A percentile compares a stretch with the other conserved stretches of the same genome.
Evolutionary conservation across 768 basidiomycete genomes (phyloP).

Genomic region (Punctularia strigosozonata): DNA sequence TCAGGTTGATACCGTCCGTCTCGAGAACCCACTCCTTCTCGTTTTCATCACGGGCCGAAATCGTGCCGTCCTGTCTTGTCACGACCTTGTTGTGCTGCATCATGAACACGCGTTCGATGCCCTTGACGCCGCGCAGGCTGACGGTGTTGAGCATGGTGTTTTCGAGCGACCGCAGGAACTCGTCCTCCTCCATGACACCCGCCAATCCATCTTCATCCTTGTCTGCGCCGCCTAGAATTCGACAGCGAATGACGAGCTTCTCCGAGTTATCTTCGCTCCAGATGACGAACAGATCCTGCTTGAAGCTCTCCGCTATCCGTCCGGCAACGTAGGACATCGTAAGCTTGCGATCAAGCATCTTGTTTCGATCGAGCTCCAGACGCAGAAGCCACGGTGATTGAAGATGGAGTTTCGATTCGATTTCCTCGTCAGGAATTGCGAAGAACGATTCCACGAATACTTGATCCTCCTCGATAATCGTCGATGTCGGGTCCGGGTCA

Average conservation of each 20-base stretch:
- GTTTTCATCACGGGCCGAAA: constrained; percentile 36
- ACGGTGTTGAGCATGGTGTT: constrained; percentile 95
- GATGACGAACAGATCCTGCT: constrained; percentile 93
- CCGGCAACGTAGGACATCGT: constrained; percentile 92
- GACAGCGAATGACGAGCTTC: constrained; percentile 93
- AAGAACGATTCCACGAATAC: constrained; percentile 99
- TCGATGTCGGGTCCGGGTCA: constrained; percentile 84
- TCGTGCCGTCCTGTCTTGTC: constrained; percentile 51
- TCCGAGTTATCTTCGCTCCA: constrained; percentile 99
- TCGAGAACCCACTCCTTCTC: constrained; percentile 95
- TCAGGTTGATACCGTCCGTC: constrained; percentile 93
- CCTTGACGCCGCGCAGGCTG: constrained; percentile 84
- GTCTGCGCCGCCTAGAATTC: constrained; percentile 74
- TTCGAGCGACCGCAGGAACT: constrained; percentile 92
- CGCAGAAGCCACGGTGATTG: constrained; percentile 97
- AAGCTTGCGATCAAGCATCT: constrained; percentile 96
- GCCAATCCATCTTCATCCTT: constrained; percentile 78
- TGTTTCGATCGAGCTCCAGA: constrained; percentile 90
- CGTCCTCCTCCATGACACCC: constrained; percentile 79
- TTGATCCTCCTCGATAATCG: constrained; percentile 92
- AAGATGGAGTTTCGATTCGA: constrained; percentile 79
- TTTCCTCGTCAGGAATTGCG: constrained; percentile 95
- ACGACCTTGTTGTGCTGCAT: constrained; percentile 74
- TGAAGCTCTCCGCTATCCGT: constrained; percentile 89
- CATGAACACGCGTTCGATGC: constrained; percentile 89